Evolutionary conservation across 164 flowering plant genomes (phyloP), one percentile per base, ranked within the genome.

Genomic region (Pachysandra terminalis): DNA sequence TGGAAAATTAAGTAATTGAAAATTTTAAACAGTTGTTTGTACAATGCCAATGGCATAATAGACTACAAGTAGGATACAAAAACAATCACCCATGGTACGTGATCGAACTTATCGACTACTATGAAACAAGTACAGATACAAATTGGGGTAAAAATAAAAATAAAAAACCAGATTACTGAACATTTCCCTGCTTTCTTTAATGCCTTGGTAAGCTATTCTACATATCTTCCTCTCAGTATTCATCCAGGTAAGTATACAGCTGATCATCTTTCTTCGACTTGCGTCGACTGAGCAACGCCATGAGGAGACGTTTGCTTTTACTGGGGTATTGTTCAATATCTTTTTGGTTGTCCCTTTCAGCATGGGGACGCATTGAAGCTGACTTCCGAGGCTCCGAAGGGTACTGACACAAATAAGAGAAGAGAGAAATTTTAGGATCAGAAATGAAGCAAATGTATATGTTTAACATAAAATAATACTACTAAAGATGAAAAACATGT

Each of bases 251-350:
- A 64, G 85, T 85, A 59, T 86, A 86, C 28, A 85, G 63, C 67
- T 65, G 79, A 23, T 85, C 91, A 59, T 88, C 91, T 67, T 90
- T 86, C 83, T 83, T 90, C 2, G 96, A 85, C 71, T 81, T 90
- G 68, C 93, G 88, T 17, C 93, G 74, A 68, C 89, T 90, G 61
- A 90, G 87, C 66, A 88, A 77, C 17, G 91, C 81, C 70, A 85
- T 86, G 71, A 90, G 85, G 16, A 90, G 86, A 7, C 90, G 81
- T 63, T 88, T 90, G 61, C 93, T 82, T 76, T 86, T 90, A 81
- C 90, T 87, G 49, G 86, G 87, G 32, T 79, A 27, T 41, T 80
- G 90, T 48, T 91, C 88, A 14, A 64, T 56, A 13, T 83, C 89
- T 68, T 80, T 84, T 0, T 71, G 63, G 57, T 71, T 80, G 54